Conservation (phyloP, 257 asterid genomes). For the Eucommia ulmoides region DNA sequence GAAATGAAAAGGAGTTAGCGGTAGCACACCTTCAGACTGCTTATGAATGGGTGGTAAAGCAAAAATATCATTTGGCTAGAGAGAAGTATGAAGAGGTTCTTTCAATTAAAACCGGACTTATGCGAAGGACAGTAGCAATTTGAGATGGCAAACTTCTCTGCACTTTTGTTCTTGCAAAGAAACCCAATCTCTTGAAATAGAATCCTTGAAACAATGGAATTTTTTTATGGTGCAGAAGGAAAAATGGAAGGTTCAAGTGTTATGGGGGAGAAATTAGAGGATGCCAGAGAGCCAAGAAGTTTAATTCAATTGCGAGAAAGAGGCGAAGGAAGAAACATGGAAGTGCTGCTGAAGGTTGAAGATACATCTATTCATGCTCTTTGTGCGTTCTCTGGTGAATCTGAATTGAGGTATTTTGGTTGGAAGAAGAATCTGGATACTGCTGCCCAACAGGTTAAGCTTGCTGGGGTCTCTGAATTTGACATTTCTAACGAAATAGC, state of each 20-base stretch:
- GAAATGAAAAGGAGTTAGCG: conserved; percentile 58
- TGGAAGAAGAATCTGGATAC: conserved; percentile 77
- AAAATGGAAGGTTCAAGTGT: conserved; percentile 84
- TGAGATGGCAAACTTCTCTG: conserved; percentile 98
- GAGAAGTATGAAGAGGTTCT: conserved; percentile 82
- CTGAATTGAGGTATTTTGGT: conserved; percentile 53
- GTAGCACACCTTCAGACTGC: conserved; percentile 66
- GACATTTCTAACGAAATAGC: conserved; percentile 71
- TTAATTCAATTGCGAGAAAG: conserved; percentile 43
- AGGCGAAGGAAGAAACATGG: conserved; percentile 60
- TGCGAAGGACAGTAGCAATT: conserved; percentile 95
- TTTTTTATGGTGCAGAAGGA: conserved; percentile 69
- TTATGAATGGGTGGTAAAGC: conserved; percentile 79
- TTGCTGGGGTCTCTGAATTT: conserved; percentile 90
- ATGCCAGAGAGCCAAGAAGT: conserved; percentile 64
- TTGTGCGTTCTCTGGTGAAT: conserved; percentile 83
- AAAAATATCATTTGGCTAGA: conserved; percentile 65
- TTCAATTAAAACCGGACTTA: conserved; percentile 61
- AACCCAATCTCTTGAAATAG: conserved; percentile 72
- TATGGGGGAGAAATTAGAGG: conserved; percentile 95
- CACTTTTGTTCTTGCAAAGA: conserved; percentile 78
- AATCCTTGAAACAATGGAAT: conserved; percentile 70
- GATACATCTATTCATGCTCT: conserved; percentile 91
- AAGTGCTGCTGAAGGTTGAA: conserved; percentile 32
- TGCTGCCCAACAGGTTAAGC: conserved; percentile 73